Evolutionary conservation across 2,329 filamentous ascomycete genomes (phyloP).

Genomic region (Colletotrichum eleusines): DNA sequence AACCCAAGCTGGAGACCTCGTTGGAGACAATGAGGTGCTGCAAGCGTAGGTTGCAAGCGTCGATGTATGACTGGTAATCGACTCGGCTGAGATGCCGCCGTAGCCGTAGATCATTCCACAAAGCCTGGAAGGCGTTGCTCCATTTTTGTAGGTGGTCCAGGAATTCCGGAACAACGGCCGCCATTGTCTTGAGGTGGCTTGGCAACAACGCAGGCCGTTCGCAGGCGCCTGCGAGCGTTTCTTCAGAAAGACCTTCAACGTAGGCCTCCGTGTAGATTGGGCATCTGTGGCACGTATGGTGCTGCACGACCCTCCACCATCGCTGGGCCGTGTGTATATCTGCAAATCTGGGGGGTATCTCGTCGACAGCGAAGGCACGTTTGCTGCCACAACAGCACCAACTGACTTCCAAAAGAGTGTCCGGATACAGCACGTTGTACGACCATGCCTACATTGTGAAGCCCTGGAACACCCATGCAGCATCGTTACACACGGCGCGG

Average conservation of each 20-base stretch:
- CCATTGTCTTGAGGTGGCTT: constrained; percentile 47
- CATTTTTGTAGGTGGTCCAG: constrained; percentile 56
- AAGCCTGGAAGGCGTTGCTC: constrained; percentile 53
- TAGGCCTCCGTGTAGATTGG: constrained; percentile 49
- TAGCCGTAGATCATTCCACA: constrained; percentile 48
- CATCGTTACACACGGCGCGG: constrained; percentile 32
- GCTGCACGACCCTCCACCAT: constrained; percentile 55
- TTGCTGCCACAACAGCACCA: constrained; percentile 43
- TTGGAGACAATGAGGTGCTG: constrained; percentile 57
- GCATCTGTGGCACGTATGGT: constrained; percentile 53
- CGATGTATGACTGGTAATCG: constrained; percentile 48
- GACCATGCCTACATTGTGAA: constrained; percentile 39
- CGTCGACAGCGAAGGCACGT: constrained; percentile 49
- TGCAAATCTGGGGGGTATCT: constrained; percentile 50
- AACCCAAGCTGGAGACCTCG: constrained; percentile 53
- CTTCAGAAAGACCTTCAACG: constrained; percentile 43
- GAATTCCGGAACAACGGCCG: constrained; percentile 52
- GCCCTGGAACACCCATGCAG: constrained; percentile 37
- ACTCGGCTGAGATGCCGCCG: constrained; percentile 45
- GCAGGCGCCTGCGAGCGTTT: constrained; percentile 48
- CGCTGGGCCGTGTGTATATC: constrained; percentile 51
- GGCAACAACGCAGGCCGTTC: constrained; percentile 47
- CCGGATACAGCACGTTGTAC: constrained; percentile 26
- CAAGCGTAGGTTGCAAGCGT: constrained; percentile 56
- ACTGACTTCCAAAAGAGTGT: constrained; percentile 9